phyloP scores from a whole-genome alignment of 2,329 filamentous ascomycete genomes.

The Stagonosporopsis rhizophila region DNA sequence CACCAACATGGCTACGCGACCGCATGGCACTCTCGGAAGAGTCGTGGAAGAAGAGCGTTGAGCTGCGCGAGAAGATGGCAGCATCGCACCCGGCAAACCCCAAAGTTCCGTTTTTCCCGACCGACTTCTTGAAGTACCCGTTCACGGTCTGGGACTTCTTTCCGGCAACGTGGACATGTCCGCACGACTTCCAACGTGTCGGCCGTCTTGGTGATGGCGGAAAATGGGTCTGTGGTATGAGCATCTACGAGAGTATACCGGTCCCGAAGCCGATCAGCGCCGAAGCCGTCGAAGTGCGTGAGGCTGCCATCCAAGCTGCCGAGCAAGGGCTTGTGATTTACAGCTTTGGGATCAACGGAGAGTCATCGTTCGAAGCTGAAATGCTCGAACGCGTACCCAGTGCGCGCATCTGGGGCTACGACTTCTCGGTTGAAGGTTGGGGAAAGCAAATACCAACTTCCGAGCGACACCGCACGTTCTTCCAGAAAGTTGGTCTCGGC shows the following conservation, averaged over 20 bases:
- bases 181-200: constrained; percentile 43
- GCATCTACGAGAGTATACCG: constrained; percentile 38
- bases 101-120: constrained; percentile 41
- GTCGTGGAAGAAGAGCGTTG: constrained; percentile 40
- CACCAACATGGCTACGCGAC: constrained; percentile 36
- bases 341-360: constrained; percentile 45
- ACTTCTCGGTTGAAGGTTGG: constrained; percentile 43
- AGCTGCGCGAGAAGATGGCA: constrained; percentile 38
- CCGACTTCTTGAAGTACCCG: constrained; percentile 40
- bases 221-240: constrained; percentile 48
- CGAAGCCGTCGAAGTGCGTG: constrained; percentile 22
- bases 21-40: constrained; percentile 41
- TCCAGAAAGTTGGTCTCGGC: constrained; percentile 41
- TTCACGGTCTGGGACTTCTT: constrained; percentile 47
- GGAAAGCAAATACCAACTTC: constrained; percentile 36
- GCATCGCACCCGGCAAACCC: constrained; percentile 36
- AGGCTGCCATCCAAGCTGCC: constrained; percentile 20
- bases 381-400: constrained; percentile 44
- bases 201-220: constrained; percentile 44
- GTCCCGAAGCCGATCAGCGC: constrained; percentile 21
- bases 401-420: constrained; percentile 44
- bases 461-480: constrained; percentile 36
- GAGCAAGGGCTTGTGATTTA: constrained; percentile 40
- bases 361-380: constrained; percentile 46
- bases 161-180: constrained; percentile 43